A percentile compares a stretch with the other conserved stretches of the same genome.
These are phyloP conservation scores for Leccinellum rugosiceps DNA, from an alignment of 768 basidiomycete species.

Conservation along the genomic window DNA sequence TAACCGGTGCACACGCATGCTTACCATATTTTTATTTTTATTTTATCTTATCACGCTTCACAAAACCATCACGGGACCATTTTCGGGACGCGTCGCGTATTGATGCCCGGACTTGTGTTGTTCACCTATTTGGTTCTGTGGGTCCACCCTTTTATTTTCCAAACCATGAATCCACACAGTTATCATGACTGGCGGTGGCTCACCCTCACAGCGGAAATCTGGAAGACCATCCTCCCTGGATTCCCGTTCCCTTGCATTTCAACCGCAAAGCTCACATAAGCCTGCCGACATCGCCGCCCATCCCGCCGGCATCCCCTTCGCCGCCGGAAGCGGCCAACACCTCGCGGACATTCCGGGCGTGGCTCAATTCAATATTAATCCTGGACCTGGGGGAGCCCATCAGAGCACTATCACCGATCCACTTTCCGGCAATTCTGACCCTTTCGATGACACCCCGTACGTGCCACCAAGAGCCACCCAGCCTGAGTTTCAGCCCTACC, in stretches of 20 bases:
- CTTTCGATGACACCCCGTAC: conserved; percentile 30
- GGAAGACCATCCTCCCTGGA: conserved; percentile 4
- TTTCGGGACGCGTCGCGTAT: conserved; percentile 16
- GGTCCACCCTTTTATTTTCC: conserved; percentile 30
- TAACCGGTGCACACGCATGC: conserved; percentile 9
- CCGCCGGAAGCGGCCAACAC: conserved; percentile 13
- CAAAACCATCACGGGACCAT: conserved; percentile 4
- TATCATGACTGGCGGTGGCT: conserved; percentile 26
- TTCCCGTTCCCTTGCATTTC: conserved; percentile 18
- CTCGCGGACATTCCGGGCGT: conserved; percentile 8
- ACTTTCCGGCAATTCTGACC: conserved; percentile 14
- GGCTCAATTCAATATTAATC: conserved; percentile 8
- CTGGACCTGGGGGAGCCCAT: conserved; percentile 3
- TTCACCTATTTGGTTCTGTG: conserved; percentile 33
- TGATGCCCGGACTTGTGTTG: conserved; percentile 18
- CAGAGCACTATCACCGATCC: conserved; percentile 12
- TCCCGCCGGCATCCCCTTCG: conserved; percentile 11
- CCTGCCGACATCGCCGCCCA: conserved; percentile 18
- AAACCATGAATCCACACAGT: conserved; percentile 25
- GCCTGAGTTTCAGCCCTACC: conserved; percentile 14
- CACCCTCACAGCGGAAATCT: conserved; percentile 13
- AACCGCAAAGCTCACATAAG: conserved; percentile 7
- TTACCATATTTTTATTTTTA: conserved; percentile 10
- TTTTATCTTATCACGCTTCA: conserved; percentile 25
- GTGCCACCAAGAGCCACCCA: conserved; percentile 26